Evolutionary conservation across 805 yeast species (phyloP), one percentile per base, ranked within the genome.

Genomic region (Hanseniaspora lachancei): DNA sequence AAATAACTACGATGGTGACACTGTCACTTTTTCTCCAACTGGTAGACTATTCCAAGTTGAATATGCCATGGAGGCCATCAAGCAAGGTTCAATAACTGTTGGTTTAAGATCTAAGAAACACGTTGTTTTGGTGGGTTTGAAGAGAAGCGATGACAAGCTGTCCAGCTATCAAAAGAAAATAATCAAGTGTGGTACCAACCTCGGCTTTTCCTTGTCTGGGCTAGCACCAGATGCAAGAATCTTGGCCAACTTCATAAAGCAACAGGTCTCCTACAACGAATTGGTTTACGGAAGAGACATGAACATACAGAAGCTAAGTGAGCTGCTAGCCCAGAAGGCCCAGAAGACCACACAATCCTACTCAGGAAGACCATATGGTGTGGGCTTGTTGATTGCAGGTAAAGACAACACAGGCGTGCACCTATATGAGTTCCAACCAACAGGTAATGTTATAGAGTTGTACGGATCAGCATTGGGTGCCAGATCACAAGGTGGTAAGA

Each of bases 151-250:
- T 6, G 99, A 93, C 70, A 97, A 93, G 68, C 76, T 93, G 60
- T 97, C 98, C 27, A 88, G 97, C 42, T 93, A 89, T 70, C 99
- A 93, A 68, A 87, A 86, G 76, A 93, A 93, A 68, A 77, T 93
- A 63, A 84, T 91, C 68, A 83, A 86, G 67, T 82, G 95, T 57
- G 99, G 93, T 68, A 84, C 83, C 59, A 97, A 93, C 68, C 72
- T 93, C 77, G 99, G 97, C 36, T 77, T 93, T 60, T 96, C 96
- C 0, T 76, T 93, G 57, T 96, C 99, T 1, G 99, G 99, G 10
- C 79, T 93, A 64, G 97, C 97, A 0, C 97, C 99, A 18, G 99
- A 93, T 68, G 98, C 97, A 24, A 78, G 99, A 62, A 95, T 93
- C 40, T 76, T 93, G 62, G 82, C 95, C 50, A 93, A 88, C 67